Evolutionary conservation across 78 protist species (phyloP), one percentile per base, ranked within the genome.

Genomic region (Dictyostelium firmibasis): DNA sequence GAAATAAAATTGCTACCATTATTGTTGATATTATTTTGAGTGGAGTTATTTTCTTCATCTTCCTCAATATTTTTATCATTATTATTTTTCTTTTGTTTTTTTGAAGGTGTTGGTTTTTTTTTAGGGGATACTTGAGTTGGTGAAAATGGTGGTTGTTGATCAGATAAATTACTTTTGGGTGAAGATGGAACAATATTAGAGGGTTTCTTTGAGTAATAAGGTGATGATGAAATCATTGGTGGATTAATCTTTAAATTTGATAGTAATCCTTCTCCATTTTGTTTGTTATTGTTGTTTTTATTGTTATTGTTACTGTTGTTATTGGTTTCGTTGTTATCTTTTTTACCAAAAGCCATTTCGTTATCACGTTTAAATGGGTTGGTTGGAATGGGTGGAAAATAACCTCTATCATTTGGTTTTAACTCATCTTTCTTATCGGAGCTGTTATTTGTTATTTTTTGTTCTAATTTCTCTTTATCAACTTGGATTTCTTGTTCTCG

Each of bases 231-330:
- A 41, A 43, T 41, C 25, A 16, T 29, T 77, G 50, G 83, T 77
- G 83, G 83, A 33, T 35, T 75, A 27, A 75, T 75, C 36, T 75
- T 75, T 75, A 75, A 36, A 75, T 33, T 75, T 75, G 81, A 75
- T 20, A 75, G 36, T 35, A 75, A 75, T 20, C n/a, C 27, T 2
- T 75, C 83, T 20, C 27, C 27, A 47, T 43, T 41, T 2, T n/a
- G 23, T 25, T 38, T 43, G 2, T 77, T 20, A 38, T 44, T 79
- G 64, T 47, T 47, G 18, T 29, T 81, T 5, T 25, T 81, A 23
- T 43, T 25, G 7, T 74, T 33, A 35, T 74, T 31, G 11, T 74
- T 29, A 18, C 7, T 16, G 7, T 16, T 33, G 41, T 77, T 77
- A 18, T 14, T 23, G n/a, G 20, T 35, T 5, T 41, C 41, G 57